Conservation (phyloP, 305 asterid species). For the Galium porrigens region DNA sequence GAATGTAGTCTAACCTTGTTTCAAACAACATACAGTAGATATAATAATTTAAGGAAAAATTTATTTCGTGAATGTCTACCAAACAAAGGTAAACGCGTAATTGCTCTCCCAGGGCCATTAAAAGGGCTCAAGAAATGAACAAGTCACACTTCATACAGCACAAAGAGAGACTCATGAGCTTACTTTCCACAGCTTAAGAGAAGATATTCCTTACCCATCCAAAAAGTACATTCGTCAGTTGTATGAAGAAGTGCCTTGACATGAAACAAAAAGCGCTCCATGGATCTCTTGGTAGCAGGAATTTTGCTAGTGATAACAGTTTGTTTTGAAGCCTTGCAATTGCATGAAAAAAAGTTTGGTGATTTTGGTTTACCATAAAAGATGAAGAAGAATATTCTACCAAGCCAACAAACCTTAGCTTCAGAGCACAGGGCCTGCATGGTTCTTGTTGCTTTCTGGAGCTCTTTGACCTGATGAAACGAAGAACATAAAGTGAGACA, state of each 20-base stretch:
- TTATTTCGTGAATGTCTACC: not conserved
- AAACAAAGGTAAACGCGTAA: not conserved
- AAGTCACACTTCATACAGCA: not conserved
- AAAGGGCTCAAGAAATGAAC: not conserved
- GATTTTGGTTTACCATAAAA: constrained; percentile 8
- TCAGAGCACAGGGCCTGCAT: constrained; percentile 77
- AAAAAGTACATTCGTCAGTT: constrained; percentile 62
- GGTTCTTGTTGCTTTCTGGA: constrained; percentile 77
- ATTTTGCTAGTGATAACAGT: constrained; percentile 59
- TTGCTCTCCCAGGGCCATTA: not conserved
- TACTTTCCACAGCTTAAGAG: not conserved
- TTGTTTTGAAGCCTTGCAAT: constrained; percentile 66
- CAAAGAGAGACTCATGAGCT: not conserved
- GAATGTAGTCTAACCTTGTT: not conserved
- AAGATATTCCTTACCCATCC: constrained; percentile 50
- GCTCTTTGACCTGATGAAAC: constrained; percentile 54
- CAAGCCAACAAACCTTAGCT: constrained; percentile 49
- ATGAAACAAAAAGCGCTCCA: constrained; percentile 78
- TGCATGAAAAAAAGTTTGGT: constrained; percentile 16
- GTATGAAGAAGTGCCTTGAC: constrained; percentile 77
- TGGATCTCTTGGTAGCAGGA: constrained; percentile 72
- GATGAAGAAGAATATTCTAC: constrained; percentile 15
- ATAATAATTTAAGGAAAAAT: not conserved
- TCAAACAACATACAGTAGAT: not conserved
- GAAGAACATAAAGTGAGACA: constrained; percentile 10